Evolutionary conservation across 2,329 filamentous ascomycete genomes (phyloP).

Genomic region (Epichloe coenophiala): DNA sequence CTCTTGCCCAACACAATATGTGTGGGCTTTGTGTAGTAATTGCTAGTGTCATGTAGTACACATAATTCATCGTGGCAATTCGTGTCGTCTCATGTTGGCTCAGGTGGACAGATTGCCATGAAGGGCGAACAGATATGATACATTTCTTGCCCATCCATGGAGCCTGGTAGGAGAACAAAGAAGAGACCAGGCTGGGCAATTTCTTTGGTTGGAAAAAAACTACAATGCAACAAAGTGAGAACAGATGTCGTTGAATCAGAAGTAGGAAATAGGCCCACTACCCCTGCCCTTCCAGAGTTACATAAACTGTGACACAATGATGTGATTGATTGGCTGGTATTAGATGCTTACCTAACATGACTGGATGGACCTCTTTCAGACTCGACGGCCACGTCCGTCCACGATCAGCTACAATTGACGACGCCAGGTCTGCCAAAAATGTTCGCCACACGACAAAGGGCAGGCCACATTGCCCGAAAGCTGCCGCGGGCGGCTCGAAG

Average conservation of each 20-base stretch:
- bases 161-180: neutral
- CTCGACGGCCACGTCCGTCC: constrained; percentile 5
- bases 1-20: neutral
- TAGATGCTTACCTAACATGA: constrained; percentile 15
- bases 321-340: constrained; percentile 13
- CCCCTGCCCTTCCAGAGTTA: neutral
- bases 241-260: neutral
- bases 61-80: neutral
- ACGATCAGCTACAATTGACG: constrained; percentile 21
- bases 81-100: neutral
- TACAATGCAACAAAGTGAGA: neutral
- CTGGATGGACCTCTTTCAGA: constrained; percentile 9
- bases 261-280: too few relatives aligned
- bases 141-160: neutral
- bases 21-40: neutral
- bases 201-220: neutral
- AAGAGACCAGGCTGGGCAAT: too few relatives aligned
- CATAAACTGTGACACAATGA: neutral
- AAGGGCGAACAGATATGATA: neutral
- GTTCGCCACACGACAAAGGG: constrained; percentile 32
- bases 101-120: neutral
- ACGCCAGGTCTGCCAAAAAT: constrained; percentile 20
- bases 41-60: neutral
- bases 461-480: constrained; percentile 23
- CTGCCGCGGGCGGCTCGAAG: constrained; percentile 28